Percentiles rank a stretch among this genome's conserved stretches.
Conservation (phyloP, 371 early-diverging fungal genomes). For the Syncephalis plumigaleata region DNA sequence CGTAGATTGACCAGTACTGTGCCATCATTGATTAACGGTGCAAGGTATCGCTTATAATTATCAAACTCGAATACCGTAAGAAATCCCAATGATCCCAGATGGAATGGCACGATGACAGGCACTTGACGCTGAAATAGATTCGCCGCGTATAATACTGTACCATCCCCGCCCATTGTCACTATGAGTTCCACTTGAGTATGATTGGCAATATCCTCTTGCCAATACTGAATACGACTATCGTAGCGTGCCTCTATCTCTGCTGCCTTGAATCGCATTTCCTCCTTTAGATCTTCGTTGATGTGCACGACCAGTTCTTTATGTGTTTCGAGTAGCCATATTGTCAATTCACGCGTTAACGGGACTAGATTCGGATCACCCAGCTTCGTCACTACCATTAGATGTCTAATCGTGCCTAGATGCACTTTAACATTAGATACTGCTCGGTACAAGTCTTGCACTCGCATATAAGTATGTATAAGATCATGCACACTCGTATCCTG, state of each 20-base stretch:
- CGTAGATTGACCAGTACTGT: conserved; percentile 63
- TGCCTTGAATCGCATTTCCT: conserved; percentile 26
- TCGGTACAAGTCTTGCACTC: too few relatives aligned
- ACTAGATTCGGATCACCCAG: conserved; percentile 63
- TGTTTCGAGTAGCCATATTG: conserved; percentile 50
- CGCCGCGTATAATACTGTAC: conserved; percentile 69
- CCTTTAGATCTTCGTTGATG: conserved; percentile 40
- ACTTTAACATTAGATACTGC: too few relatives aligned
- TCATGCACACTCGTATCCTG: too few relatives aligned
- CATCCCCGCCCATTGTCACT: conserved; percentile 63
- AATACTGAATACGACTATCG: conserved; percentile 52
- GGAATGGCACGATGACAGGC: conserved; percentile 80
- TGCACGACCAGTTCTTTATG: conserved; percentile 1
- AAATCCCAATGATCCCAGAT: conserved; percentile 78
- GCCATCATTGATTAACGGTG: conserved; percentile 41
- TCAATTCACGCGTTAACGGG: conserved; percentile 56
- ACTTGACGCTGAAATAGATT: conserved; percentile 77
- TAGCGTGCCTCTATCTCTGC: conserved; percentile 19
- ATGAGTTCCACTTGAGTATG: conserved; percentile 15
- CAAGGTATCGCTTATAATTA: conserved; percentile 31
- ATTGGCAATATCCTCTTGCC: conserved; percentile 38
- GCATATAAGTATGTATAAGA: too few relatives aligned
- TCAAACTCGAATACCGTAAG: conserved; percentile 71
- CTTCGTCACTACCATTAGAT: conserved; percentile 69
- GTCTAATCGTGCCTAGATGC: conserved; percentile 23